These are phyloP conservation scores for Bruguiera sexangula DNA, from an alignment of 345 rosid species.

Conservation along the genomic window DNA sequence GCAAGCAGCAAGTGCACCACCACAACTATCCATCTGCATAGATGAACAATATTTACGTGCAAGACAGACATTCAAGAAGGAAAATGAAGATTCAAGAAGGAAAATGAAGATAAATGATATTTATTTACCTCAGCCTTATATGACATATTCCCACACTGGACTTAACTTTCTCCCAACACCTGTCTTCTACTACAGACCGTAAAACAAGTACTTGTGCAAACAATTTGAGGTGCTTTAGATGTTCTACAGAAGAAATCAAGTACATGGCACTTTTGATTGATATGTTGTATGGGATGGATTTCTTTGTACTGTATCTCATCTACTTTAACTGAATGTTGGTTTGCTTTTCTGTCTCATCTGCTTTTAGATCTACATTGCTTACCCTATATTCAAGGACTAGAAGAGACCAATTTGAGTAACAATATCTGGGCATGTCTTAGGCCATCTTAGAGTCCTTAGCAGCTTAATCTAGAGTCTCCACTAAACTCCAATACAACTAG, in stretches of 20 bases:
- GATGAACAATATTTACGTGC: slow-evolving; percentile 15
- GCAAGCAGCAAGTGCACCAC: slow-evolving; percentile 14
- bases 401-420: too few species aligned
- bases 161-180: slow-evolving; percentile 5
- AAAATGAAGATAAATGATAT: slow-evolving; percentile 13
- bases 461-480: too few species aligned
- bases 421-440: too few species aligned
- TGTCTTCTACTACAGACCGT: background rate
- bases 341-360: background rate
- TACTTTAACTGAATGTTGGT: background rate
- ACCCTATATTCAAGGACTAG: too few species aligned
- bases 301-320: background rate
- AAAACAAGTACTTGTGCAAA: background rate
- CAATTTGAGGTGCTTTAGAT: too few species aligned
- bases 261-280: background rate
- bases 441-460: too few species aligned
- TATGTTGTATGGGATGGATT: background rate
- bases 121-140: slow-evolving; percentile 11
- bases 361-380: background rate
- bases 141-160: slow-evolving; percentile 8
- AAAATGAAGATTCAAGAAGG: too few species aligned
- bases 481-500: too few species aligned
- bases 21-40: slow-evolving; percentile 19
- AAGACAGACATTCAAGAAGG: background rate
- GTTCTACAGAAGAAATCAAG: too few species aligned